phyloP scores from a whole-genome alignment of 495 filamentous ascomycete genomes.

The Neurospora terricola region DNA sequence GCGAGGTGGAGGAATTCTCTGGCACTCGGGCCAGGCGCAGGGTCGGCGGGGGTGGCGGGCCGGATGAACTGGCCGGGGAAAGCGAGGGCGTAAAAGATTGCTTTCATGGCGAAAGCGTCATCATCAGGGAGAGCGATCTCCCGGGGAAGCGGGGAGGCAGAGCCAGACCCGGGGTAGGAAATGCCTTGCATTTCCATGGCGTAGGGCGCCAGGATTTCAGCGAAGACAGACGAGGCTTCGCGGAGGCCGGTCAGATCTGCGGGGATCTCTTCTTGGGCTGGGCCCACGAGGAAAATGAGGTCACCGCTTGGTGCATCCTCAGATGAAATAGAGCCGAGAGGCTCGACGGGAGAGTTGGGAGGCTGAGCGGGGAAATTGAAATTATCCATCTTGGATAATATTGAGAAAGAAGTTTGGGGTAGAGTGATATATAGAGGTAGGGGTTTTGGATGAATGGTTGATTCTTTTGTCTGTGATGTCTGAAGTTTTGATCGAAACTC shows the following conservation, averaged over 20 bases:
- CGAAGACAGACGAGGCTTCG: not conserved
- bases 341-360: not conserved
- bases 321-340: not conserved
- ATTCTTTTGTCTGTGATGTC: not conserved
- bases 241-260: not conserved
- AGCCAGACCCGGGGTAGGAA: not conserved
- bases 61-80: not conserved
- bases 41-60: not conserved
- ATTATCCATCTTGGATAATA: not conserved
- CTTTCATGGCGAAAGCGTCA: not conserved
- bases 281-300: not conserved
- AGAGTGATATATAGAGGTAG: not conserved
- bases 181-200: not conserved
- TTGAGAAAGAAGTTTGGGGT: not conserved
- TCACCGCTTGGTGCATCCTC: not conserved
- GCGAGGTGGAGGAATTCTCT: not conserved
- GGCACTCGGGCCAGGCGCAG: not conserved
- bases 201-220: not conserved
- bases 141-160: not conserved
- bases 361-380: not conserved
- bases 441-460: not conserved
- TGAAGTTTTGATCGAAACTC: not conserved
- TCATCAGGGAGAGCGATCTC: not conserved
- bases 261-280: not conserved
- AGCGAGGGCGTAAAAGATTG: not conserved